phyloP scores from a whole-genome alignment of 78 protist genomes.

The Emiliania huxleyi region DNA sequence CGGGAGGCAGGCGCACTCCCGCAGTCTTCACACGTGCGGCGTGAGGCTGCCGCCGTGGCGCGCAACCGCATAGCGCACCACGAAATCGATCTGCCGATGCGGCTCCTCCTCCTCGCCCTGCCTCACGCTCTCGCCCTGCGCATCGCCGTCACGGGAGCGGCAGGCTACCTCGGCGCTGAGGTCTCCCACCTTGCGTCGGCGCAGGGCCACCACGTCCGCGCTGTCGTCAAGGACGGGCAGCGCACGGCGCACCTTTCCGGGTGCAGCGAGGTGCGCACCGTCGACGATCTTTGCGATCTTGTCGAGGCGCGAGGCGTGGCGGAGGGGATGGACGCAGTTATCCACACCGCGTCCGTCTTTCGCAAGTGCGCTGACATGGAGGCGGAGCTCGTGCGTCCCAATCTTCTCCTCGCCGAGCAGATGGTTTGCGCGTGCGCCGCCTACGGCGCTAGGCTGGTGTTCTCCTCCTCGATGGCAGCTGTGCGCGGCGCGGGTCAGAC shows the following conservation, averaged over 20 bases:
- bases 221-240: not conserved
- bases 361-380: not conserved
- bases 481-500: not conserved
- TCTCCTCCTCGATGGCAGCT: not conserved
- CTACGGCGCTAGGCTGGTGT: not conserved
- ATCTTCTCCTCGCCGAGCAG: not conserved
- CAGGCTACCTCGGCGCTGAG: not conserved
- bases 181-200: not conserved
- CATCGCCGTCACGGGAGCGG: not conserved
- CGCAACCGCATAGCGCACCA: not conserved
- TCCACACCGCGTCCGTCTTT: conserved; percentile 4
- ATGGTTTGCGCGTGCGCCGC: not conserved
- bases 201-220: not conserved
- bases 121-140: not conserved
- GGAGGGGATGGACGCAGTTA: not conserved
- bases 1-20: too few relatives aligned
- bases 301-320: not conserved
- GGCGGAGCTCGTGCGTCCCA: not conserved
- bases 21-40: too few relatives aligned
- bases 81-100: not conserved
- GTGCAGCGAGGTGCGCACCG: not conserved
- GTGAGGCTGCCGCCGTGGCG: too few relatives aligned
- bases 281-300: not conserved
- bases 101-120: not conserved
- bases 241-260: too few relatives aligned